Percentiles rank a stretch among this genome's conserved stretches.
Evolutionary conservation across 768 basidiomycete genomes (phyloP).

Genomic region (Termitomyces sp.): DNA sequence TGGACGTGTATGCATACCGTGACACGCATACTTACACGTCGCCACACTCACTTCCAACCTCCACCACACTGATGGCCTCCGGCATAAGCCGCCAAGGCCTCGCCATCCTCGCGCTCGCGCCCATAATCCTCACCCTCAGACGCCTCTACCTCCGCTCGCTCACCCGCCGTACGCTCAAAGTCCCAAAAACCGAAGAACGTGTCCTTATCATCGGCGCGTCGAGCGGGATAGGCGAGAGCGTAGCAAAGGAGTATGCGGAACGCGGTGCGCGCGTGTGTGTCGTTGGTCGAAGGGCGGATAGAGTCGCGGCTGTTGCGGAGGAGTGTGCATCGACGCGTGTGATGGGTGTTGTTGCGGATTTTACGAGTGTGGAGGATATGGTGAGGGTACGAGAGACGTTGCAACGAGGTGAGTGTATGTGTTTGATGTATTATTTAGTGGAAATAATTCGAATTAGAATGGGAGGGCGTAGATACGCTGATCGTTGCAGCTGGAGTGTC

Average conservation of each 20-base stretch:
- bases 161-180: constrained; percentile 5
- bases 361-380: constrained; percentile 65
- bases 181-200: constrained; percentile 45
- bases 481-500: constrained; percentile 83
- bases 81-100: constrained; percentile 16
- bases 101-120: constrained; percentile 22
- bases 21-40: too few species aligned
- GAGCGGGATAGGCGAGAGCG: constrained; percentile 72
- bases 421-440: too few species aligned
- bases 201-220: constrained; percentile 83
- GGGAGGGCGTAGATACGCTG: constrained; percentile 81
- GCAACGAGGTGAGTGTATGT: constrained; percentile 55
- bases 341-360: constrained; percentile 58
- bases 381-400: constrained; percentile 50
- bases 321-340: constrained; percentile 57
- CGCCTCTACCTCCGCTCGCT: constrained; percentile 14
- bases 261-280: constrained; percentile 77
- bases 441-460: constrained; percentile 50
- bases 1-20: too few species aligned
- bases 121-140: constrained; percentile 20
- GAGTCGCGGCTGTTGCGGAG: constrained; percentile 53
- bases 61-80: constrained; percentile 10
- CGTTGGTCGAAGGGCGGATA: constrained; percentile 59
- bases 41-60: too few species aligned
- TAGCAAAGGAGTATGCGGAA: constrained; percentile 68